Conservation (phyloP, 1,284 basidiomycete species). For the Naganishia sp. region DNA sequence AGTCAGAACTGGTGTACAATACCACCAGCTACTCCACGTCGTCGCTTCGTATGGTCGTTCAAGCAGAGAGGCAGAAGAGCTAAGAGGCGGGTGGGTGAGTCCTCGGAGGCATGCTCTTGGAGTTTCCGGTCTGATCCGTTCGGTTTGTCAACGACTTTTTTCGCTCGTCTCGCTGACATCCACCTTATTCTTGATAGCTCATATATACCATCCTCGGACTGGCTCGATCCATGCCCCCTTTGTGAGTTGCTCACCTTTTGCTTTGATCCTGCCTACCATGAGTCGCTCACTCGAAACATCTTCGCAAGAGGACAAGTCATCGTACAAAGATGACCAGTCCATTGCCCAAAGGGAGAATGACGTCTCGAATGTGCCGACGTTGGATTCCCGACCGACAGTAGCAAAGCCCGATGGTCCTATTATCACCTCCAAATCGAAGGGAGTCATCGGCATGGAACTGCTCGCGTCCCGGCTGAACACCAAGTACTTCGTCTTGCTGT, state of each 20-base stretch:
- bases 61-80: too few species aligned
- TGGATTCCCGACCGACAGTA: neutral
- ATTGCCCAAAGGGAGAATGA: neutral
- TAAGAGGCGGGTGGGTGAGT: too few species aligned
- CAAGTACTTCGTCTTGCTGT: conserved; percentile 41
- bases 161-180: too few species aligned
- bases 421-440: conserved; percentile 40
- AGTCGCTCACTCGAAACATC: conserved; percentile 10
- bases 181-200: too few species aligned
- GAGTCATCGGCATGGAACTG: conserved; percentile 48
- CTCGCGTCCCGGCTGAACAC: conserved; percentile 39
- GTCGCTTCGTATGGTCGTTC: too few species aligned
- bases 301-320: conserved; percentile 13
- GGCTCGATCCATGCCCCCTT: too few species aligned
- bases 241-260: neutral
- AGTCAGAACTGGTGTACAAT: too few species aligned
- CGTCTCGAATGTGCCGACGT: neutral
- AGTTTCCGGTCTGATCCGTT: too few species aligned
- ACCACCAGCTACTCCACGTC: too few species aligned
- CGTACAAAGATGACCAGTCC: conserved; percentile 8
- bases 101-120: too few species aligned
- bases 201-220: too few species aligned
- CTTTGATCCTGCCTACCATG: neutral
- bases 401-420: conserved; percentile 13
- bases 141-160: too few species aligned